Base-by-base conservation (phyloP, 2,329 filamentous ascomycete genomes). In the Mycocentrospora acerina region DNA sequence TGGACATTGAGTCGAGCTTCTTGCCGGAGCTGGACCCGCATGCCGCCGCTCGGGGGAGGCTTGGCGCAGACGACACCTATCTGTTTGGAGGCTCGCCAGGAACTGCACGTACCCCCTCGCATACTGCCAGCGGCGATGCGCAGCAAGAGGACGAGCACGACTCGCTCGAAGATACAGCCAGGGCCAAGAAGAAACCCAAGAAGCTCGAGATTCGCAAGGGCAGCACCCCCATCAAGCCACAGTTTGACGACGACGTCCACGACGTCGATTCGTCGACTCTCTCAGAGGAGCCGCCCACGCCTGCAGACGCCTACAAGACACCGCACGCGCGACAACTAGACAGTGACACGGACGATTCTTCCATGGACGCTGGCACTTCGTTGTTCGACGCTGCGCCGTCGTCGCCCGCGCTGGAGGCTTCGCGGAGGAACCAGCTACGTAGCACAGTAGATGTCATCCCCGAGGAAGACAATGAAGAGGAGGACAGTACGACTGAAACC, bases 1-100 rank as follows among this genome's bases (percentile, higher is more conserved):
- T 79, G 71, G 80, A 83, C 49, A 72, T 82, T 38, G 80, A 83
- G 57, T 83, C 80, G 3, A 83, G 79, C 54, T 83, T 83, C 50
- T 45, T 83, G 29, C 80, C 79, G 0, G 79, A 82, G 30, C 68
- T 71, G 2, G 75, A 75, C 3, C 48, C 62, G 6, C 53, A 57
- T 15, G 51, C 43, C 8, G 44, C 51, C 16, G 31, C 52, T 5
- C 57, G 60, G 25, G 53, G 44, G 3, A 48, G 45, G 19, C 29
- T 51, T 7, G 71, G 71, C 27, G 64, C 53, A 9, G 72, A 75
- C 53, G 72, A 75, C 44, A 75, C 72, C 14, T 74, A 72, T 48
- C 42, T 74, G 34, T 71, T 70, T 51, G 68, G 68, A 17, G 67
- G 66, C 35, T 66, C 63, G 7, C 59, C 61, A 34, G 64, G 63